phyloP scores from a whole-genome alignment of 345 rosid species.

The Excoecaria cochinchinensis region DNA sequence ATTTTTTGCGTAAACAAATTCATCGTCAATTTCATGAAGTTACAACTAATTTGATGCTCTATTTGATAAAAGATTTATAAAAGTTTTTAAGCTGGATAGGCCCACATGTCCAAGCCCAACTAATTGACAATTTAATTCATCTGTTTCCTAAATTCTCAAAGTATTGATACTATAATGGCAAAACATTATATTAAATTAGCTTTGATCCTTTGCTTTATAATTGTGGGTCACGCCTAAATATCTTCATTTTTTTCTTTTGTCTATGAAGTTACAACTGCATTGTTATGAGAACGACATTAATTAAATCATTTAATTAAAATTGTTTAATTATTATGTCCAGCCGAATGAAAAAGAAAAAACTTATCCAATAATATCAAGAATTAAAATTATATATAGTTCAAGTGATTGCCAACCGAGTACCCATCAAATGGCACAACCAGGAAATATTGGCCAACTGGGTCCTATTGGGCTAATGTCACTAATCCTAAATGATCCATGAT shows the following conservation, averaged over 20 bases:
- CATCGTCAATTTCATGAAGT: too few species aligned
- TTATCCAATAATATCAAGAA: neutral
- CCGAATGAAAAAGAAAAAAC: too few species aligned
- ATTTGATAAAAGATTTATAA: too few species aligned
- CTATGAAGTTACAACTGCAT: neutral
- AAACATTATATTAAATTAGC: neutral
- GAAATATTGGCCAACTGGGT: slow-evolving; percentile 1
- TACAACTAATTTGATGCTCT: too few species aligned
- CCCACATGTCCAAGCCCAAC: slow-evolving; percentile 17
- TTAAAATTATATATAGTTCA: neutral
- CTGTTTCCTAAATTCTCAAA: neutral
- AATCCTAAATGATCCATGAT: slow-evolving; percentile 14
- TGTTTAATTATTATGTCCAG: too few species aligned
- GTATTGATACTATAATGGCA: neutral
- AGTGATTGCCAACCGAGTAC: neutral
- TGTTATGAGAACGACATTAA: neutral
- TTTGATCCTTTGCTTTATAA: neutral
- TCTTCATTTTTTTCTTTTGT: neutral
- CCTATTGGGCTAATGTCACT: neutral
- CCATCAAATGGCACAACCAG: slow-evolving; percentile 4
- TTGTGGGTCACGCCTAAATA: neutral
- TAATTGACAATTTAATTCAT: neutral
- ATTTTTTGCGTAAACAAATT: too few species aligned
- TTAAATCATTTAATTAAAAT: neutral
- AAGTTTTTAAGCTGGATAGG: neutral